These are phyloP conservation scores for Wickerhamomyces bisporus DNA, from an alignment of 805 yeast species.

Conservation along the genomic window DNA sequence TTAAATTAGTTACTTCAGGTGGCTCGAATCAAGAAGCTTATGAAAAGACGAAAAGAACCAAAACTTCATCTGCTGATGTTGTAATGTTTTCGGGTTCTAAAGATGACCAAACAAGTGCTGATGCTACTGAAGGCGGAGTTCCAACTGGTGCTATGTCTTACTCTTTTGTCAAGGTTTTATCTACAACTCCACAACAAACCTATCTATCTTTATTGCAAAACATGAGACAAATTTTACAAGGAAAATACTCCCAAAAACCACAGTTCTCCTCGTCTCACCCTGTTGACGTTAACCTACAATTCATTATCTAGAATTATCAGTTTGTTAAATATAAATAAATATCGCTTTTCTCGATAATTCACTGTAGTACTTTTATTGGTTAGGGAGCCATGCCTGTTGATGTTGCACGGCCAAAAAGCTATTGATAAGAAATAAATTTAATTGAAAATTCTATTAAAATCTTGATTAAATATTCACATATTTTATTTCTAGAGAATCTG, in stretches of 20 bases:
- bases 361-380: too few relatives aligned
- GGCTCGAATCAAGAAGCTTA: conserved; percentile 30
- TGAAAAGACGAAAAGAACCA: conserved; percentile 45
- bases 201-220: conserved; percentile 66
- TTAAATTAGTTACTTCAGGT: conserved; percentile 35
- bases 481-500: too few relatives aligned
- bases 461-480: too few relatives aligned
- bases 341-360: too few relatives aligned
- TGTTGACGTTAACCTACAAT: conserved; percentile 55
- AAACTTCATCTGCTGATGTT: conserved; percentile 73
- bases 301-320: conserved; percentile 30
- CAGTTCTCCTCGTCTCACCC: conserved; percentile 80
- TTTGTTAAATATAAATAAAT: too few relatives aligned
- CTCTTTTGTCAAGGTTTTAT: conserved; percentile 64
- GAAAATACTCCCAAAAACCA: conserved; percentile 75
- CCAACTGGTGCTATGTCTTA: conserved; percentile 85
- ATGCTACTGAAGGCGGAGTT: conserved; percentile 64
- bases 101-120: conserved; percentile 81
- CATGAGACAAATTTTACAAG: conserved; percentile 56
- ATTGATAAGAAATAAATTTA: too few relatives aligned
- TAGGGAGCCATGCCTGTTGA: too few relatives aligned
- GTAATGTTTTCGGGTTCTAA: conserved; percentile 76
- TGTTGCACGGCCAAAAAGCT: too few relatives aligned
- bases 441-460: too few relatives aligned
- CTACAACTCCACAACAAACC: conserved; percentile 57